Percentiles rank a stretch among this genome's conserved stretches.
Conservation (phyloP, 1,284 basidiomycete genomes). For the Ceratobasidium sp. region DNA sequence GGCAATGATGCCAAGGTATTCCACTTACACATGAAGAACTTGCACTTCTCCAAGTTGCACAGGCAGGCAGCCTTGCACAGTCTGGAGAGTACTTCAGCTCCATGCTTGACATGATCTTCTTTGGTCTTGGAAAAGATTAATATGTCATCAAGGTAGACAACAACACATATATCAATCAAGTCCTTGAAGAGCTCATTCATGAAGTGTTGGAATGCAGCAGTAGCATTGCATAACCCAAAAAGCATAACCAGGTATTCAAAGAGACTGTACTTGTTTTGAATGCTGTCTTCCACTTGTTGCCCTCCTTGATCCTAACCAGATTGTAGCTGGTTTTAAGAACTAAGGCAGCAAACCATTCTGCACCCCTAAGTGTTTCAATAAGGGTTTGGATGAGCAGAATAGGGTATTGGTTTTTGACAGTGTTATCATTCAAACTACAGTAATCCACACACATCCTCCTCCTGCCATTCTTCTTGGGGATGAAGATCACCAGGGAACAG, state of each 20-base stretch:
- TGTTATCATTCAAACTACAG: slow-evolving; percentile 19
- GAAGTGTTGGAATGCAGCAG: slow-evolving; percentile 41
- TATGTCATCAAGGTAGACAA: slow-evolving; percentile 49
- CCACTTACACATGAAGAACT: slow-evolving; percentile 55
- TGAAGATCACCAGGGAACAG: slow-evolving; percentile 39
- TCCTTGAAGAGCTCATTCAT: slow-evolving; percentile 48
- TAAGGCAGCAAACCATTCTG: slow-evolving; percentile 49
- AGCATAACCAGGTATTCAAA: slow-evolving; percentile 6
- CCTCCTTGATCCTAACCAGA: slow-evolving; percentile 44
- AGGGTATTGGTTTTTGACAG: slow-evolving; percentile 43
- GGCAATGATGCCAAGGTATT: slow-evolving; percentile 52
- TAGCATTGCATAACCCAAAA: slow-evolving; percentile 2
- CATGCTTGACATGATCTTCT: slow-evolving; percentile 16
- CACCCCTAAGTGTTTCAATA: slow-evolving; percentile 40
- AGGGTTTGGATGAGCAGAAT: slow-evolving; percentile 46
- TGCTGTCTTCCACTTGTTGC: slow-evolving; percentile 49
- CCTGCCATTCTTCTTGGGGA: slow-evolving; percentile 44
- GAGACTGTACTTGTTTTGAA: slow-evolving; percentile 42
- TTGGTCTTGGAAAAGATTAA: slow-evolving; percentile 9
- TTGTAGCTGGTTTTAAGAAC: slow-evolving; percentile 50
- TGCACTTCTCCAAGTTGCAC: slow-evolving; percentile 53
- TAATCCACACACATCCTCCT: slow-evolving; percentile 38
- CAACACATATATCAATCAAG: slow-evolving; percentile 48
- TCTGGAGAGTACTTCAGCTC: background rate
- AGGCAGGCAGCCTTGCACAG: background rate